phyloP scores from a whole-genome alignment of 2,329 filamentous ascomycete genomes.

The Penicillium sp. region DNA sequence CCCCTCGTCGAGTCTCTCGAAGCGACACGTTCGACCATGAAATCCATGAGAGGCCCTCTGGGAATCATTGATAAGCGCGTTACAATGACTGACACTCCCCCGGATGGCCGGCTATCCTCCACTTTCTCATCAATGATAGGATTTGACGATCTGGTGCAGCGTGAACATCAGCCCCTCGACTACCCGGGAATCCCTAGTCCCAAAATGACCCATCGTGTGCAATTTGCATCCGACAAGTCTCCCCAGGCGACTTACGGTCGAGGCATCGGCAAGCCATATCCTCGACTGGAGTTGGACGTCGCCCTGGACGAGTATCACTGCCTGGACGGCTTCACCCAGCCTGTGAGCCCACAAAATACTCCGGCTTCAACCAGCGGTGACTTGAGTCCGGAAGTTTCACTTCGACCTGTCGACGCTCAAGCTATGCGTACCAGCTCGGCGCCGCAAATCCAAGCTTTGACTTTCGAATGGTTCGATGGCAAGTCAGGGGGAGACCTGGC shows the following conservation, averaged over 20 bases:
- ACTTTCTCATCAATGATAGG: slow-evolving; percentile 15
- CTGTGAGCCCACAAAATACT: slow-evolving; percentile 22
- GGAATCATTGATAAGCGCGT: slow-evolving; percentile 24
- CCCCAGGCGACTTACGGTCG: slow-evolving; percentile 1
- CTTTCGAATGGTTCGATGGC: slow-evolving; percentile 18
- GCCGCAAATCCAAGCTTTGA: slow-evolving; percentile 6
- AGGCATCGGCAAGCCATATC: slow-evolving; percentile 6
- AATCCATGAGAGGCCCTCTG: slow-evolving; percentile 21
- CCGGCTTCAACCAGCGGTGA: slow-evolving; percentile 18
- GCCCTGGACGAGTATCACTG: slow-evolving; percentile 22
- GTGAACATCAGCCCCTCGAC: not conserved
- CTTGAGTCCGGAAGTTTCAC: slow-evolving; percentile 4
- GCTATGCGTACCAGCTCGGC: slow-evolving; percentile 9
- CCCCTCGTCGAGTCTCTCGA: not conserved
- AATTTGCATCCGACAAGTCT: not conserved
- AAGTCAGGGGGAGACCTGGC: slow-evolving; percentile 3
- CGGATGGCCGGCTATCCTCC: slow-evolving; percentile 10
- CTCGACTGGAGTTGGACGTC: slow-evolving; percentile 24
- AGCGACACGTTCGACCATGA: slow-evolving; percentile 11
- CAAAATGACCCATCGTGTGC: not conserved
- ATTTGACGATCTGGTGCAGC: slow-evolving; percentile 8
- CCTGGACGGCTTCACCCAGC: slow-evolving; percentile 20
- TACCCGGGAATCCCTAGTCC: not conserved
- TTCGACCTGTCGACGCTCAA: slow-evolving; percentile 1
- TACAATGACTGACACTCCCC: slow-evolving; percentile 14